These are phyloP conservation scores for Kodamaea suecica DNA, from an alignment of 1,139 yeast genomes.

Conservation along the genomic window DNA sequence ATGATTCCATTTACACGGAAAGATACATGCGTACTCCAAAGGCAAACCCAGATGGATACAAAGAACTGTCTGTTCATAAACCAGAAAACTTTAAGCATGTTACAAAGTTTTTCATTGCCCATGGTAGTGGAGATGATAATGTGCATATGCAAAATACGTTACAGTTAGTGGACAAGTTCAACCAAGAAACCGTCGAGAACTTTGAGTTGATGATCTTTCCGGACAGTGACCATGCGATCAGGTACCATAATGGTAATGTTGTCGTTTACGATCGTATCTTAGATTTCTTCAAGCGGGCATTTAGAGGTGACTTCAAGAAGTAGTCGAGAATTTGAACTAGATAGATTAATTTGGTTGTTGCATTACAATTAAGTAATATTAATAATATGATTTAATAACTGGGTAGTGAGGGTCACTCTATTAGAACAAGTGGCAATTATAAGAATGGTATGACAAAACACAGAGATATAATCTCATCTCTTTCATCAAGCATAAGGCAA, in stretches of 20 bases:
- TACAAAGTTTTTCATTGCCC: conserved; percentile 66
- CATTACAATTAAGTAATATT: too few relatives aligned
- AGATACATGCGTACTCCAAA: conserved; percentile 73
- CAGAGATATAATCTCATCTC: too few relatives aligned
- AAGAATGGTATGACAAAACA: too few relatives aligned
- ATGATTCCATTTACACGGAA: conserved; percentile 77
- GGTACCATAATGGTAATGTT: conserved; percentile 65
- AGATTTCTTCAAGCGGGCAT: conserved; percentile 57
- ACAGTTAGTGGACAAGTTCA: conserved; percentile 59
- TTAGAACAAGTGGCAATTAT: too few relatives aligned
- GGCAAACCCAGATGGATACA: conserved; percentile 57
- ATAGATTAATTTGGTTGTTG: too few relatives aligned
- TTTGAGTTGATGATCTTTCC: conserved; percentile 76
- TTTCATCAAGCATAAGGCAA: too few relatives aligned
- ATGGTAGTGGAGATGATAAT: conserved; percentile 81
- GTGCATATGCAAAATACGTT: conserved; percentile 75
- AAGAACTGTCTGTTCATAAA: conserved; percentile 50
- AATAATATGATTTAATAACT: too few relatives aligned
- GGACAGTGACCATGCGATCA: conserved; percentile 71
- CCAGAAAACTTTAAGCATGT: conserved; percentile 46
- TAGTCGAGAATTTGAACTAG: not conserved
- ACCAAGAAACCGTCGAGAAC: conserved; percentile 58
- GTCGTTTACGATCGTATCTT: conserved; percentile 66
- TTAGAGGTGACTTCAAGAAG: conserved; percentile 38
- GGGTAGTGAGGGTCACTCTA: too few relatives aligned